Evolutionary conservation across 2,329 filamentous ascomycete species (phyloP).

Genomic region (Pseudogymnoascus pannorum): DNA sequence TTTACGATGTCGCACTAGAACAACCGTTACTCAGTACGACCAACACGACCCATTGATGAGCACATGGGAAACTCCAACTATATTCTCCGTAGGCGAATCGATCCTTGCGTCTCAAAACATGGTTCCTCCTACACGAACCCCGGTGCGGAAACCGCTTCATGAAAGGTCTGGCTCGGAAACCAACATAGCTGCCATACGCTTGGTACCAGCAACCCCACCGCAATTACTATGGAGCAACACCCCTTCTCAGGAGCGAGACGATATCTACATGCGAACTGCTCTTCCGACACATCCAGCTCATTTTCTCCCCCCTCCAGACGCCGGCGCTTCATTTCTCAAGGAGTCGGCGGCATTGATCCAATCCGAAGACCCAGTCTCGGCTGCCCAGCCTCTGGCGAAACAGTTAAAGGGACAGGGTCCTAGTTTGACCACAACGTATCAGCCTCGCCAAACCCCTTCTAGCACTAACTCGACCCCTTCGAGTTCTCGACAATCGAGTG

Average conservation of each 20-base stretch:
- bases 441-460: not conserved
- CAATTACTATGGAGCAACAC: slow-evolving; percentile 11
- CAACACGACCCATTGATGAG: slow-evolving; percentile 4
- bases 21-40: not conserved
- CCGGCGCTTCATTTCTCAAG: slow-evolving; percentile 22
- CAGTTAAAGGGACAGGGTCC: not conserved
- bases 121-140: slow-evolving; percentile 9
- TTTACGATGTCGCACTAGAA: slow-evolving; percentile 8
- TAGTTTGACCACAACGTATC: not conserved
- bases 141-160: slow-evolving; percentile 11
- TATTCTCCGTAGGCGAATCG: slow-evolving; percentile 2
- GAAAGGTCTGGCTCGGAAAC: slow-evolving; percentile 12
- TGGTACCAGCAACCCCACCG: slow-evolving; percentile 10
- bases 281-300: slow-evolving; percentile 28
- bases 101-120: slow-evolving; percentile 11
- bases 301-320: slow-evolving; percentile 20
- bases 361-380: slow-evolving; percentile 10
- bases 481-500: slow-evolving; percentile 4
- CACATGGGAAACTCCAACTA: slow-evolving; percentile 2
- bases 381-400: slow-evolving; percentile 3
- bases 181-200: slow-evolving; percentile 13
- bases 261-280: slow-evolving; percentile 27
- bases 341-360: slow-evolving; percentile 9
- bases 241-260: slow-evolving; percentile 16
- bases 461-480: slow-evolving; percentile 7